phyloP scores from a whole-genome alignment of 83 land plant species.

The Thuja plicata region DNA sequence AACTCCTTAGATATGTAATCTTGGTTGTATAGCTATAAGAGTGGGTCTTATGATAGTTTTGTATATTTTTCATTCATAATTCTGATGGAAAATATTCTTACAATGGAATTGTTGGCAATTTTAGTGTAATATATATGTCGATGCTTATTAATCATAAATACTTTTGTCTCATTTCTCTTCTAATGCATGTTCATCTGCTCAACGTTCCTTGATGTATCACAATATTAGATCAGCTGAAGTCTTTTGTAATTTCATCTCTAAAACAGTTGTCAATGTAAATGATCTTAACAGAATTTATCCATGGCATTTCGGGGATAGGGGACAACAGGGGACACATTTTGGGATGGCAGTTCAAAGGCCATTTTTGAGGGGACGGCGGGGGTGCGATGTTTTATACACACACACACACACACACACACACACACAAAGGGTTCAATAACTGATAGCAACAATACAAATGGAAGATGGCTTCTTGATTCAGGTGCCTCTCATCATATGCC shows the following conservation, averaged over 20 bases:
- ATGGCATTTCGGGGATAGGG: no score
- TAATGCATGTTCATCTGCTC: background rate
- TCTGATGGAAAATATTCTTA: background rate
- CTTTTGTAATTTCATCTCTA: background rate
- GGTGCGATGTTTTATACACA: no score
- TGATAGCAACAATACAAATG: no score
- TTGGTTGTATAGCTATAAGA: background rate
- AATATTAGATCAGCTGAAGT: background rate
- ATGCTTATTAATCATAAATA: background rate
- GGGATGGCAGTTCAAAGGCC: no score
- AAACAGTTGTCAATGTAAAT: background rate
- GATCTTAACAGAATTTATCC: no score
- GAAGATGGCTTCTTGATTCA: no score
- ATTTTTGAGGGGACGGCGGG: no score
- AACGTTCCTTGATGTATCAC: background rate
- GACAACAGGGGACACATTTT: no score
- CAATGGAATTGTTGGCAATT: background rate
- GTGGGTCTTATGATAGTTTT: background rate
- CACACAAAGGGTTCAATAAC: no score
- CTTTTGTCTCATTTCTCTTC: background rate
- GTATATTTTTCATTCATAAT: background rate
- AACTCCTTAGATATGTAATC: slow-evolving; percentile 22
- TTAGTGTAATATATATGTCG: background rate
- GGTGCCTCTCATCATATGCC: no score
- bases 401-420: no score